These are phyloP conservation scores for Gastrodia elata DNA, from an alignment of 106 monocot genomes.

Conservation along the genomic window DNA sequence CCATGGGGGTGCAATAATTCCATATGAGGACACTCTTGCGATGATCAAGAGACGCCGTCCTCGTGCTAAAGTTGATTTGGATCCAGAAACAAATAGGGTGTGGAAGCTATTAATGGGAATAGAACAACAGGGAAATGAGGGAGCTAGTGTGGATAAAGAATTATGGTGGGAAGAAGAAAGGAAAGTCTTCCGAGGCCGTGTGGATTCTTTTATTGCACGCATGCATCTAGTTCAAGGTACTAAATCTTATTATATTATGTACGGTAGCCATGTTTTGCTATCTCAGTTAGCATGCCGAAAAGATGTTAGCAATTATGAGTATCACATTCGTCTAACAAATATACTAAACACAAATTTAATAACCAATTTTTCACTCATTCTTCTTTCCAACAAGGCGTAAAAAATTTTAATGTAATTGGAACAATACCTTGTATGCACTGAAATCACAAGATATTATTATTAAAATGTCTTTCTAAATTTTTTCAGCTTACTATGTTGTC, in stretches of 20 bases:
- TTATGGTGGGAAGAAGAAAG: slow-evolving; percentile 86
- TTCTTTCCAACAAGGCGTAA: neutral
- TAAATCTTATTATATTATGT: neutral
- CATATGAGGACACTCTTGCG: slow-evolving; percentile 21
- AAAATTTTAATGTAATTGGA: neutral
- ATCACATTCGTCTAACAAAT: neutral
- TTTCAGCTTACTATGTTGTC: neutral
- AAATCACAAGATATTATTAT: neutral
- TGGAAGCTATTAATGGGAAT: slow-evolving; percentile 88
- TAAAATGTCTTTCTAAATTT: neutral
- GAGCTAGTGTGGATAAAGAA: slow-evolving; percentile 42
- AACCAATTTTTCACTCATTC: neutral
- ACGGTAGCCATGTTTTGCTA: neutral
- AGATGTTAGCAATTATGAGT: neutral
- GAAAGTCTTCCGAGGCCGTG: slow-evolving; percentile 58
- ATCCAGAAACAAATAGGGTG: slow-evolving; percentile 61
- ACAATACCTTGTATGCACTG: neutral
- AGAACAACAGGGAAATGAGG: slow-evolving; percentile 23
- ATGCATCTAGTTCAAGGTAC: slow-evolving; percentile 99
- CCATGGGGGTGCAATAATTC: slow-evolving; percentile 25
- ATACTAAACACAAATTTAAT: neutral
- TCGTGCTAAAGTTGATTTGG: slow-evolving; percentile 61
- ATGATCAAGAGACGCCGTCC: slow-evolving; percentile 32
- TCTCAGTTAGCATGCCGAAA: neutral
- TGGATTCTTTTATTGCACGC: slow-evolving; percentile 77